Evolutionary conservation across 1,139 yeast genomes (phyloP), one percentile per base, ranked within the genome.

Genomic region (Lodderomyces beijingensis): DNA sequence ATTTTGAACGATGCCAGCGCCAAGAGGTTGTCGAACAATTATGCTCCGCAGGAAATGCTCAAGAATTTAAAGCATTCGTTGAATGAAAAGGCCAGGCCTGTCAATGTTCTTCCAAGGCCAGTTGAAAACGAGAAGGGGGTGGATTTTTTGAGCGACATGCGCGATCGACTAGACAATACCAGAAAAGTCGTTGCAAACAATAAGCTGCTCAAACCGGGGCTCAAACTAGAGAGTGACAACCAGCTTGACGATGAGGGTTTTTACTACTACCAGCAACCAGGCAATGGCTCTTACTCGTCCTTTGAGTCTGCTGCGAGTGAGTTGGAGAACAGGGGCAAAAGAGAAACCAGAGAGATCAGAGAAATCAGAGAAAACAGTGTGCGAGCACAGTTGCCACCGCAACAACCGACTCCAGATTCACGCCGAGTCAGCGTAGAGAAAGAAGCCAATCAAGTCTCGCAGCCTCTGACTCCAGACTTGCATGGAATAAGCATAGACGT

Each of bases 31-130:
- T 50, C 58, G 1, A 36, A 45, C 1, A 49, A 45, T 14, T 49
- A 48, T 27, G 46, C 55, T 13, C 62, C 62, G 1, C 49, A 48
- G 16, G 61, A 57, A 28, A 58, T 59, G 65, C 41, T 59, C 9
- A 49, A 42, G 22, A 45, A 39, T 25, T 39, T 59, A 10, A 50
- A 51, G 31, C 43, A 44, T 12, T 54, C 64, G 2, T 50, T 59
- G 12, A 50, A 50, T 32, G 48, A 55, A 2, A 57, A 52, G 35
- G 43, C 43, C 12, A 35, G 46, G 18, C 15, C 37, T 6, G 20
- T 43, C 4, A 40, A 23, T 14, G 18, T 17, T 10, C 24, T 29
- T 8, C 11, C 30, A 30, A 3, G 30, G 34, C n/a, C 10, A 10
- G 14, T 11, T 16, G 16, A 28, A 24, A 12, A 37, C 24, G 25